Evolutionary conservation across 2,329 filamentous ascomycete genomes (phyloP).

Genomic region (Sordariomycetes sp.): DNA sequence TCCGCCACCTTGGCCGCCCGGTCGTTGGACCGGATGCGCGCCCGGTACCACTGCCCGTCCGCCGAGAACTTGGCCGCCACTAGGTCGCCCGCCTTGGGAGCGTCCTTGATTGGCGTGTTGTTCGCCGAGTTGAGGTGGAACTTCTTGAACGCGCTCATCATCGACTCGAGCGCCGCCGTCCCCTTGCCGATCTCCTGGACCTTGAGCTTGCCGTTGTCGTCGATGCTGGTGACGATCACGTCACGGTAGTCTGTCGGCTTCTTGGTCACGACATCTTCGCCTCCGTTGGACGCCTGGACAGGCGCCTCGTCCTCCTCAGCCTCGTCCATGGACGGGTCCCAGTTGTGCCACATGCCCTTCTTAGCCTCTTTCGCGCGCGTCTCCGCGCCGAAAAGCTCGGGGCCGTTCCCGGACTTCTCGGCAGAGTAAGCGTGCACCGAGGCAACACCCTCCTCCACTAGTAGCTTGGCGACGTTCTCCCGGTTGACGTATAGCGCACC

Average conservation of each 20-base stretch:
- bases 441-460: slow-evolving; percentile 89
- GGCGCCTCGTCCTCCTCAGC: slow-evolving; percentile 42
- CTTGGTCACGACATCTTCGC: slow-evolving; percentile 41
- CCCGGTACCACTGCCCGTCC: slow-evolving; percentile 92
- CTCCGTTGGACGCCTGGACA: slow-evolving; percentile 39
- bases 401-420: slow-evolving; percentile 84
- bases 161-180: slow-evolving; percentile 70
- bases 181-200: slow-evolving; percentile 83
- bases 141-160: slow-evolving; percentile 85
- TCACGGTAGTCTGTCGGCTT: slow-evolving; percentile 80
- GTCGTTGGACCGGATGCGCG: slow-evolving; percentile 83
- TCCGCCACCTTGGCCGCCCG: slow-evolving; percentile 81
- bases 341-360: slow-evolving; percentile 88
- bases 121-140: slow-evolving; percentile 85
- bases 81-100: slow-evolving; percentile 83
- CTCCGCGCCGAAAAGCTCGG: slow-evolving; percentile 80
- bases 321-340: slow-evolving; percentile 80
- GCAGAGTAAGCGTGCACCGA: slow-evolving; percentile 91
- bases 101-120: slow-evolving; percentile 57
- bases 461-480: slow-evolving; percentile 86
- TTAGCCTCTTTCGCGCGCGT: slow-evolving; percentile 77
- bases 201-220: slow-evolving; percentile 73
- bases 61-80: slow-evolving; percentile 86
- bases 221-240: slow-evolving; percentile 84
- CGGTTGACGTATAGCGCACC: slow-evolving; percentile 87